These are phyloP conservation scores for Lanmaoa rubissima DNA, from an alignment of 768 basidiomycete species.

Conservation along the genomic window DNA sequence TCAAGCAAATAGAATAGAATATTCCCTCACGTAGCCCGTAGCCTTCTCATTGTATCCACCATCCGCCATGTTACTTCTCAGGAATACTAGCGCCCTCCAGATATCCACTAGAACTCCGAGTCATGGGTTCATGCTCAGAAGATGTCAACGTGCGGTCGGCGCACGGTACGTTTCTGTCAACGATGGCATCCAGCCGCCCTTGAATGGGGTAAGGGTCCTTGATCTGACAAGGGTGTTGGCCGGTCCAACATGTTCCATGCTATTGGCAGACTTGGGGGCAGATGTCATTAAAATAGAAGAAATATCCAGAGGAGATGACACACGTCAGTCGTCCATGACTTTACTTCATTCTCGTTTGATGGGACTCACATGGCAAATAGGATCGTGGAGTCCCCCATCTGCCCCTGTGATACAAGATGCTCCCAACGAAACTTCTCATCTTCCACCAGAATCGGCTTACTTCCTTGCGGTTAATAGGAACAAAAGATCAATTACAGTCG, in stretches of 20 bases:
- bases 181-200: constrained; percentile 68
- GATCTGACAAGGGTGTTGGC: constrained; percentile 90
- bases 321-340: constrained; percentile 47
- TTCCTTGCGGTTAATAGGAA: constrained; percentile 88
- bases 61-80: constrained; percentile 11
- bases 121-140: neutral
- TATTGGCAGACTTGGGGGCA: constrained; percentile 88
- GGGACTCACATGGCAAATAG: constrained; percentile 33
- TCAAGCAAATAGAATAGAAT: neutral
- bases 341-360: constrained; percentile 11
- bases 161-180: constrained; percentile 16
- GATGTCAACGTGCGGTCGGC: neutral
- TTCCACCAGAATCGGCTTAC: constrained; percentile 91
- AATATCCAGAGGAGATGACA: constrained; percentile 81
- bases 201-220: constrained; percentile 78
- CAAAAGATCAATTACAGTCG: constrained; percentile 85
- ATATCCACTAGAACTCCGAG: neutral
- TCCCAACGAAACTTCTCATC: constrained; percentile 53
- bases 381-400: constrained; percentile 65
- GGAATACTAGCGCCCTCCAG: neutral
- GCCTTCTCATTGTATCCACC: neutral
- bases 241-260: constrained; percentile 91
- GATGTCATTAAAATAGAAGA: constrained; percentile 95
- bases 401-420: constrained; percentile 48
- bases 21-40: neutral